Evolutionary conservation across 2,329 filamentous ascomycete genomes (phyloP).

Genomic region (Amauroascus niger): DNA sequence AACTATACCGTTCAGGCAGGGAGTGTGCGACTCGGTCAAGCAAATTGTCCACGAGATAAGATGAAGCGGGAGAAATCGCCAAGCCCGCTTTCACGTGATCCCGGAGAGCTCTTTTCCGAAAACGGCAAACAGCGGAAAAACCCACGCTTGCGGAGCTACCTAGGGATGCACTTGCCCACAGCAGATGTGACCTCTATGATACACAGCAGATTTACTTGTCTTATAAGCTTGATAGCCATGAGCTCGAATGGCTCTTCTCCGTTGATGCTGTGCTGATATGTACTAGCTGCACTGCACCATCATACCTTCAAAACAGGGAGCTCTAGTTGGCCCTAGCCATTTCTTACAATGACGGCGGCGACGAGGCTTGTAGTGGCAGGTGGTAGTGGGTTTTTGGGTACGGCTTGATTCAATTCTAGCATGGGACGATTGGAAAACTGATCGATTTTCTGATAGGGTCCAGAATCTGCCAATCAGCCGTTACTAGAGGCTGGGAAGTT

Average conservation of each 20-base stretch:
- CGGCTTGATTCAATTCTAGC: conserved; percentile 21
- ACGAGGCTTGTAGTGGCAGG: conserved; percentile 86
- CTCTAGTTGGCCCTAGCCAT: background rate
- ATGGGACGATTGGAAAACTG: background rate
- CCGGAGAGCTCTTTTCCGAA: conserved; percentile 1
- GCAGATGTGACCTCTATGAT: background rate
- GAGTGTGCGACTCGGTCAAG: background rate
- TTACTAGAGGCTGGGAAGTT: conserved; percentile 79
- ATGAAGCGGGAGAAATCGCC: background rate
- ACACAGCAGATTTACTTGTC: background rate
- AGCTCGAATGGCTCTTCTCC: background rate
- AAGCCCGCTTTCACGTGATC: background rate
- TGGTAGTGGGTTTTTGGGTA: conserved; percentile 82
- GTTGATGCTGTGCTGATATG: background rate
- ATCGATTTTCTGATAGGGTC: conserved; percentile 39
- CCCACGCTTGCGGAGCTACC: background rate
- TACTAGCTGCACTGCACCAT: background rate
- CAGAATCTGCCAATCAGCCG: conserved; percentile 83
- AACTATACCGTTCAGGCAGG: background rate
- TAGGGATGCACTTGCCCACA: no score
- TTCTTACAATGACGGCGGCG: conserved; percentile 22
- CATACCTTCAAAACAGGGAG: background rate
- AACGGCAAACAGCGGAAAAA: background rate
- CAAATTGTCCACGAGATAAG: no score
- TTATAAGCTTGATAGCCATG: background rate